Evolutionary conservation across 129 eudicot species (phyloP).

Genomic region (Flaveria bidentis): DNA sequence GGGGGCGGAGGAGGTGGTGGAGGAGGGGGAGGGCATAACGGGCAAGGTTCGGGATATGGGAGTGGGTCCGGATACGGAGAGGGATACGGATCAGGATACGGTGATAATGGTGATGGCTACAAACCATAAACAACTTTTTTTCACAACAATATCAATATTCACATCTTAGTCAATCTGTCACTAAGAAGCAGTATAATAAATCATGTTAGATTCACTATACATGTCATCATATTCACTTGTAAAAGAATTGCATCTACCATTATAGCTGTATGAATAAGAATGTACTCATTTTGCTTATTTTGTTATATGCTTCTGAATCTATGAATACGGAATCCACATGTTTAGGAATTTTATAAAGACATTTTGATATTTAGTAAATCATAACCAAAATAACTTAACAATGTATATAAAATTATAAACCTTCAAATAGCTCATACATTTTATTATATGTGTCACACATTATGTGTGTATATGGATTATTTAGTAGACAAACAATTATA

Average conservation of each 20-base stretch:
- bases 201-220: slow-evolving; percentile 29
- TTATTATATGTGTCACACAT: too few species aligned
- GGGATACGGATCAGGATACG: slow-evolving; percentile 50
- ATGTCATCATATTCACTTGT: slow-evolving; percentile 20
- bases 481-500: too few species aligned
- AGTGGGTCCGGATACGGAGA: slow-evolving; percentile 55
- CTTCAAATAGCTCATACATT: too few species aligned
- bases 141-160: neutral
- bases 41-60: slow-evolving; percentile 49
- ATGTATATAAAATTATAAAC: too few species aligned
- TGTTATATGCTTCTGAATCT: neutral
- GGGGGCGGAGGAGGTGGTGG: slow-evolving; percentile 32
- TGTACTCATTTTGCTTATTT: slow-evolving; percentile 15
- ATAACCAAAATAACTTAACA: too few species aligned
- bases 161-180: neutral
- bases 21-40: slow-evolving; percentile 36
- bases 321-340: neutral
- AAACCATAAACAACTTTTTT: slow-evolving; percentile 40
- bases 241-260: slow-evolving; percentile 25
- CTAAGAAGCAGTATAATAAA: slow-evolving; percentile 38
- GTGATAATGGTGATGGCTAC: slow-evolving; percentile 40
- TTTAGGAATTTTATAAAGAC: neutral
- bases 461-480: too few species aligned
- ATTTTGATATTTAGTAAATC: too few species aligned
- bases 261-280: neutral